A percentile compares a stretch with the other conserved stretches of the same genome.
phyloP scores from a whole-genome alignment of 1,284 basidiomycete genomes.

The Ceratobasidium theobromae region DNA sequence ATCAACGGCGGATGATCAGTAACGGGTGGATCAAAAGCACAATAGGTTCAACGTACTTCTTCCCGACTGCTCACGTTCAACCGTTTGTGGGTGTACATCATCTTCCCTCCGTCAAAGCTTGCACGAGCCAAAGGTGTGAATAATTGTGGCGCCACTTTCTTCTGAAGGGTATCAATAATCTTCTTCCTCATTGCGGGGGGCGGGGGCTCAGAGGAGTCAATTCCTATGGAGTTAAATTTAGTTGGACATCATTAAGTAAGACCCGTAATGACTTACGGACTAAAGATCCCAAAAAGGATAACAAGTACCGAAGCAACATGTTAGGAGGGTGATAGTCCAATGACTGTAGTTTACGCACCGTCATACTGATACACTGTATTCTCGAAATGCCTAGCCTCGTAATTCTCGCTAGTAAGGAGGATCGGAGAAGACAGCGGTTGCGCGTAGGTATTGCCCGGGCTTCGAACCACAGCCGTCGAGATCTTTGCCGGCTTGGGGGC shows the following conservation, averaged over 20 bases:
- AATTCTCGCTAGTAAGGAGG: conserved; percentile 20
- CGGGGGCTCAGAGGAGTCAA: conserved; percentile 11
- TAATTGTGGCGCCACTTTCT: conserved; percentile 12
- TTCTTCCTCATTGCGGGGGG: conserved; percentile 6
- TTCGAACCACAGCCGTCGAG: background rate
- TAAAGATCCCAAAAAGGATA: background rate
- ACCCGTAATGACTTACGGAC: conserved; percentile 12
- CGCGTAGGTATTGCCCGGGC: background rate
- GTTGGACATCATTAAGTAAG: background rate
- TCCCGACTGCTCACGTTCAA: conserved; percentile 20
- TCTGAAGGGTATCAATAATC: conserved; percentile 13
- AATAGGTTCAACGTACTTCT: background rate
- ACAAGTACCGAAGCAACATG: background rate
- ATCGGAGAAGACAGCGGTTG: conserved; percentile 21
- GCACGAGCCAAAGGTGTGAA: conserved; percentile 21
- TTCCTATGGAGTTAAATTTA: background rate
- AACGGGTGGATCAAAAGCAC: background rate
- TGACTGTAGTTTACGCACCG: background rate
- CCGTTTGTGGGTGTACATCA: conserved; percentile 17
- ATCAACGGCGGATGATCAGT: background rate
- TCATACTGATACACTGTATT: conserved; percentile 26
- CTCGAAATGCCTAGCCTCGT: background rate
- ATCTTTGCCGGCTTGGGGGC: conserved; percentile 7
- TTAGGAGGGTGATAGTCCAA: background rate
- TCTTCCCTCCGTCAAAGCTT: conserved; percentile 11